Conservation (phyloP, 2,329 filamentous ascomycete genomes). For the Madurella mycetomatis region DNA sequence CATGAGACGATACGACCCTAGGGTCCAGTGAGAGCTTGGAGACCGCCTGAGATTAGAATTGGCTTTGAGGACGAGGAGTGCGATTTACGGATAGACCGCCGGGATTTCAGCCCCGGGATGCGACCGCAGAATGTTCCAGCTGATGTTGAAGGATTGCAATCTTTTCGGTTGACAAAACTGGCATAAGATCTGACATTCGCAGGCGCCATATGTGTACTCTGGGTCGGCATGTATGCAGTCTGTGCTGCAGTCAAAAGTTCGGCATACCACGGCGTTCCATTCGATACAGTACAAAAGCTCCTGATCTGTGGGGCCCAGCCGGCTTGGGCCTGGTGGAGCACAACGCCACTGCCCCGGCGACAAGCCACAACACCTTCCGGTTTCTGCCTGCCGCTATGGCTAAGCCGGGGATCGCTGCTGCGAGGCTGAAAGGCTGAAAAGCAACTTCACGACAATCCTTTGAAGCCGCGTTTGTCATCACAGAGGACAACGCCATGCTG, state of each 20-base stretch:
- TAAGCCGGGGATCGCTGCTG: neutral
- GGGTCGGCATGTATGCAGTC: no score
- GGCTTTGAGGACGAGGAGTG: no score
- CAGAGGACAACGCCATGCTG: neutral
- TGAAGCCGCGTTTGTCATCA: neutral
- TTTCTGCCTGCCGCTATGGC: neutral
- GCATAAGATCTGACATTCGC: no score
- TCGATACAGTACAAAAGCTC: neutral
- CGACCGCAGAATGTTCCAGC: no score
- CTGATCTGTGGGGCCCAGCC: no score
- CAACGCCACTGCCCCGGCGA: neutral
- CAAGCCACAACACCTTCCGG: neutral
- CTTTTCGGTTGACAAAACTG: no score
- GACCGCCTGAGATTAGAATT: no score
- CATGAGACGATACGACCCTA: neutral
- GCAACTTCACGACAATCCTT: neutral
- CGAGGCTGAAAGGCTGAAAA: slow-evolving; percentile 17
- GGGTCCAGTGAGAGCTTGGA: neutral
- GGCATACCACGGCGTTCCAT: slow-evolving; percentile 14
- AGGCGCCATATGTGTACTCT: no score
- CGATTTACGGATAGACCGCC: no score
- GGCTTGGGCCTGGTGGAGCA: no score
- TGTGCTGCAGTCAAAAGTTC: neutral
- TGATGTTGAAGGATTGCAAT: no score
- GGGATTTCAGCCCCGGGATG: no score